phyloP scores from a whole-genome alignment of 345 rosid genomes.

The Melastoma malabathricum region DNA sequence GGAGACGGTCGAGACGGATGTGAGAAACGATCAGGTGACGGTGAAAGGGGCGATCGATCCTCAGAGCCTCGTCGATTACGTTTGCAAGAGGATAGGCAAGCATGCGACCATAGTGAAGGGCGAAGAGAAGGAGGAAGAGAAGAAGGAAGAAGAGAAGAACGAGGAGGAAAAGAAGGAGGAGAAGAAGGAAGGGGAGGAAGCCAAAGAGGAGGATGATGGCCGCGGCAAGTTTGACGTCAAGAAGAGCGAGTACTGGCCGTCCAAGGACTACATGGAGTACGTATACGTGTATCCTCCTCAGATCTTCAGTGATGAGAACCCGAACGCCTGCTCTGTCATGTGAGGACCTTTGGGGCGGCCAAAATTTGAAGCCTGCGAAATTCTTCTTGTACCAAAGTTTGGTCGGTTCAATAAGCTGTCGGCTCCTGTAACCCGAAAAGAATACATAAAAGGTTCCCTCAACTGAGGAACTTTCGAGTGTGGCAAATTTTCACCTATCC shows the following conservation, averaged over 20 bases:
- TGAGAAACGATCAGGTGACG: conserved; percentile 23
- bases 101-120: conserved; percentile 41
- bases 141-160: conserved; percentile 16
- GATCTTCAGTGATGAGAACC: conserved; percentile 65
- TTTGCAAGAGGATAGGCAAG: conserved; percentile 39
- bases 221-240: conserved; percentile 22
- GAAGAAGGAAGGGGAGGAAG: conserved; percentile 12
- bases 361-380: neutral
- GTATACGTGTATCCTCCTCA: conserved; percentile 21
- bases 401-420: too few species aligned
- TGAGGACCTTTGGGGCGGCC: conserved; percentile 9
- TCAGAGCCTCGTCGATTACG: conserved; percentile 23
- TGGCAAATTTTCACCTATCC: conserved; percentile 15
- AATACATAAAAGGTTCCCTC: too few species aligned
- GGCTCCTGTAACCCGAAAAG: neutral
- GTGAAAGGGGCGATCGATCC: conserved; percentile 54
- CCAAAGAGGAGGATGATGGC: conserved; percentile 14
- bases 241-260: conserved; percentile 32
- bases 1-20: conserved; percentile 43
- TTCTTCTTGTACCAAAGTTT: conserved; percentile 8
- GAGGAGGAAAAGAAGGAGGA: conserved; percentile 7
- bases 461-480: too few species aligned
- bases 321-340: conserved; percentile 55
- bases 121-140: conserved; percentile 33
- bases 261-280: conserved; percentile 23